Evolutionary conservation across 805 yeast species (phyloP).

Genomic region (Candida sonorensis): DNA sequence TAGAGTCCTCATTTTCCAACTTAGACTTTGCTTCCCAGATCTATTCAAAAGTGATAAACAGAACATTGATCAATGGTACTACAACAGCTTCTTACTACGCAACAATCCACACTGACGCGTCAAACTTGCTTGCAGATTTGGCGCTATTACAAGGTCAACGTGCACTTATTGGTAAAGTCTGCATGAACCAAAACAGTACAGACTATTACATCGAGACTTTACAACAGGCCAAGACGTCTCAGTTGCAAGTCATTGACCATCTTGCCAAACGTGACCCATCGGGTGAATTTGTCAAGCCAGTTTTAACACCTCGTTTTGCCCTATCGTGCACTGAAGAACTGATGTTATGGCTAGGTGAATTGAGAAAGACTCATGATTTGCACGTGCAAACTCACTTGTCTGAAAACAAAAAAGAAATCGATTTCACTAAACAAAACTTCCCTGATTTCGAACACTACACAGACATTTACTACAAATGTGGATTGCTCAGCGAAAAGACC

Average conservation of each 20-base stretch:
- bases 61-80: conserved; percentile 75
- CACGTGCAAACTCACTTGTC: conserved; percentile 90
- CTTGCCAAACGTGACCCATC: conserved; percentile 47
- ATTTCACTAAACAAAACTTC: conserved; percentile 63
- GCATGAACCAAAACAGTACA: conserved; percentile 85
- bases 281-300: conserved; percentile 54
- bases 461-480: conserved; percentile 63
- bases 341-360: conserved; percentile 54
- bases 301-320: conserved; percentile 90
- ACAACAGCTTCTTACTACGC: conserved; percentile 92
- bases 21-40: conserved; percentile 49
- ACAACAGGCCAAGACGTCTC: conserved; percentile 47
- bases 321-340: conserved; percentile 71
- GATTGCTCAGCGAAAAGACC: conserved; percentile 57
- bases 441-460: conserved; percentile 69
- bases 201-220: conserved; percentile 56
- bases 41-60: conserved; percentile 58
- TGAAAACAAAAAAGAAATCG: conserved; percentile 71
- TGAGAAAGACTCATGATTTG: conserved; percentile 40
- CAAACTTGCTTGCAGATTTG: conserved; percentile 69
- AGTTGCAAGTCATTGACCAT: conserved; percentile 50
- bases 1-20: conserved; percentile 64
- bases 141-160: conserved; percentile 69
- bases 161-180: conserved; percentile 87
- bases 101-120: conserved; percentile 72